Evolutionary conservation across 768 basidiomycete genomes (phyloP).

Genomic region (Floccularia luteovirens): DNA sequence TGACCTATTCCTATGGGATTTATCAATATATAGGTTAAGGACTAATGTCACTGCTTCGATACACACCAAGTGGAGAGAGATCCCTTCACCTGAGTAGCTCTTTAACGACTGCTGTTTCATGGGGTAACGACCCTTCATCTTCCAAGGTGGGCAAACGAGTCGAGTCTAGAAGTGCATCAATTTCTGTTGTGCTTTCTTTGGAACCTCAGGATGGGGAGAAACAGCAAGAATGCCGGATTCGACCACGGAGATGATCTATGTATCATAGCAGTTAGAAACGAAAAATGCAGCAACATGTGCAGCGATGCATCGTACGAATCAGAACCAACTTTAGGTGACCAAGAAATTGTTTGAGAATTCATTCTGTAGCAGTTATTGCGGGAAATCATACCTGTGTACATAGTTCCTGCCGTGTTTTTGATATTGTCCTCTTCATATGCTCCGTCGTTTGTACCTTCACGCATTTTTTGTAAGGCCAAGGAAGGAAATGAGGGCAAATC

Average conservation of each 20-base stretch:
- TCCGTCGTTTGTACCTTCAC: no score
- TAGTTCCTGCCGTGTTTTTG: conserved; percentile 31
- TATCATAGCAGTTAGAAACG: neutral
- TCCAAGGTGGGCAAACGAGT: conserved; percentile 1
- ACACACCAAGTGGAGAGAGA: conserved; percentile 1
- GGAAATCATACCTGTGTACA: conserved; percentile 19
- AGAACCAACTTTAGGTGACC: conserved; percentile 1
- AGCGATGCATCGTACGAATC: neutral
- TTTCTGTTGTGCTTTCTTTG: conserved; percentile 3
- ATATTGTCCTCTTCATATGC: conserved; percentile 14
- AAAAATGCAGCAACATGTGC: neutral
- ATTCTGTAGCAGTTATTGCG: neutral
- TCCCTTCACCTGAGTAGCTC: conserved; percentile 1
- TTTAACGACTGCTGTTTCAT: conserved; percentile 2
- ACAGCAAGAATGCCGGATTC: neutral
- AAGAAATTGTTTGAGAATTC: neutral
- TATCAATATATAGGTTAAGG: neutral
- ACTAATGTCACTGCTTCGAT: neutral
- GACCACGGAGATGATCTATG: neutral
- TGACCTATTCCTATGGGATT: no score
- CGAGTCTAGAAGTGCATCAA: neutral
- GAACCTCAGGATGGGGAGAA: neutral
- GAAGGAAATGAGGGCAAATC: no score
- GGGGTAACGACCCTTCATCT: neutral
- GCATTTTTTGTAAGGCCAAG: no score